These are phyloP conservation scores for Barnettozyma populi DNA, from an alignment of 805 yeast genomes.

Conservation along the genomic window DNA sequence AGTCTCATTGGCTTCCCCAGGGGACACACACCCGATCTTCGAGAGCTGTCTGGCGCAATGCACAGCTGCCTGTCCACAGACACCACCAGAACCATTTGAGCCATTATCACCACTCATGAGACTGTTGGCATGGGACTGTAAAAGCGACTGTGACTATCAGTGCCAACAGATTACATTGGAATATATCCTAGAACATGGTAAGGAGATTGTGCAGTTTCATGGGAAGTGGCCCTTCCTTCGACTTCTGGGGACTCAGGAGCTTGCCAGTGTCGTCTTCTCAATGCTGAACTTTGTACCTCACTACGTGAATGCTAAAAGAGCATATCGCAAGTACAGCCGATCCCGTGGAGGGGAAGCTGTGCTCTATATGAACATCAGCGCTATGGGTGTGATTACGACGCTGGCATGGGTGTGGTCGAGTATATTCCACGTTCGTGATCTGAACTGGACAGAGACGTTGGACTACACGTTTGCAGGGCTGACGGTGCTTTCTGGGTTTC, in stretches of 20 bases:
- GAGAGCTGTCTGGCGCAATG: slow-evolving; percentile 13
- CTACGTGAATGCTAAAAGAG: slow-evolving; percentile 37
- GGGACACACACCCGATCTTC: slow-evolving; percentile 5
- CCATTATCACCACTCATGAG: slow-evolving; percentile 23
- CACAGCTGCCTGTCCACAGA: slow-evolving; percentile 2
- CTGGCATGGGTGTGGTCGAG: slow-evolving; percentile 86
- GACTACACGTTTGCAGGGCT: slow-evolving; percentile 94
- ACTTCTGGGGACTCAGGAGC: slow-evolving; percentile 76
- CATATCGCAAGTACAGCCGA: slow-evolving; percentile 15
- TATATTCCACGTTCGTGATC: slow-evolving; percentile 84
- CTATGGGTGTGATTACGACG: slow-evolving; percentile 61
- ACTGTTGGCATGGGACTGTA: slow-evolving; percentile 67
- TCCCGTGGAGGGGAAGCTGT: slow-evolving; percentile 5
- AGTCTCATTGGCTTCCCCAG: slow-evolving; percentile 1
- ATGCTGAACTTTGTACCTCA: slow-evolving; percentile 65
- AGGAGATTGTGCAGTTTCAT: slow-evolving; percentile 76
- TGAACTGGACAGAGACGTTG: slow-evolving; percentile 68
- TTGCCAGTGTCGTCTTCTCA: slow-evolving; percentile 78
- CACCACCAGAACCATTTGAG: slow-evolving; percentile 6
- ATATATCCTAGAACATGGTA: slow-evolving; percentile 40
- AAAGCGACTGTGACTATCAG: slow-evolving; percentile 82
- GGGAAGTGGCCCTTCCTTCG: slow-evolving; percentile 97
- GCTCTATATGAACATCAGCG: slow-evolving; percentile 31
- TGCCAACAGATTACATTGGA: slow-evolving; percentile 78
- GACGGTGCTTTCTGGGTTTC: slow-evolving; percentile 77